phyloP scores from a whole-genome alignment of 2,329 filamentous ascomycete species.

The Sclerotinia glacialis region DNA sequence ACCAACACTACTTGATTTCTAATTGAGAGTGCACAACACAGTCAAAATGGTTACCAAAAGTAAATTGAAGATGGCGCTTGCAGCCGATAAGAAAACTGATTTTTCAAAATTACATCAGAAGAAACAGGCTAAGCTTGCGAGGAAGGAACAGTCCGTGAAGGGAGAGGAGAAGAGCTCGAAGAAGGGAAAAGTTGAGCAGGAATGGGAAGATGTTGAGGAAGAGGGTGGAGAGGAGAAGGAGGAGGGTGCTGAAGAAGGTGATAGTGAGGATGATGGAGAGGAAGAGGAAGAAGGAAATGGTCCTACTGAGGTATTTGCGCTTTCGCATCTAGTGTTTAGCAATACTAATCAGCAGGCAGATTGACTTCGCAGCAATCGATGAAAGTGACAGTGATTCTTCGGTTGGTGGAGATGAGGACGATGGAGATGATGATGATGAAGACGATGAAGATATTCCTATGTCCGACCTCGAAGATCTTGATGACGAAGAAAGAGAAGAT shows the following conservation, averaged over 20 bases:
- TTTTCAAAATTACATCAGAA: slow-evolving; percentile 47
- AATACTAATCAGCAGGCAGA: slow-evolving; percentile 38
- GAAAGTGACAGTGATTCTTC: slow-evolving; percentile 58
- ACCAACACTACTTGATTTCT: slow-evolving; percentile 9
- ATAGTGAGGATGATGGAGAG: slow-evolving; percentile 41
- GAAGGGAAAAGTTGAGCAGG: slow-evolving; percentile 49
- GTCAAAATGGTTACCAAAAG: slow-evolving; percentile 41
- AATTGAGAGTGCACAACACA: slow-evolving; percentile 22
- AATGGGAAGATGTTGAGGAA: slow-evolving; percentile 45
- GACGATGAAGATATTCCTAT: slow-evolving; percentile 86
- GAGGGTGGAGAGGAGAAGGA: slow-evolving; percentile 39
- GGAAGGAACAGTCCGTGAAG: slow-evolving; percentile 49
- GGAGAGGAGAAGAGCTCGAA: slow-evolving; percentile 43
- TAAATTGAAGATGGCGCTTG: slow-evolving; percentile 54
- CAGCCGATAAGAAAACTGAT: slow-evolving; percentile 54
- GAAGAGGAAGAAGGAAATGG: slow-evolving; percentile 27
- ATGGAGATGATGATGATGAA: slow-evolving; percentile 53
- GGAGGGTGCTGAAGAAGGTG: slow-evolving; percentile 31
- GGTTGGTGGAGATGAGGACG: slow-evolving; percentile 46
- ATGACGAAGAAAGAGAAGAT: slow-evolving; percentile 80
- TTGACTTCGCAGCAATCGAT: slow-evolving; percentile 55
- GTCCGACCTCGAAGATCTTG: slow-evolving; percentile 76
- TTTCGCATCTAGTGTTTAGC: not conserved
- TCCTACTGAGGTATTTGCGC: slow-evolving; percentile 30
- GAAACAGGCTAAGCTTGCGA: slow-evolving; percentile 42